Conservation (phyloP, 805 yeast species). For the Monosporozyma aerobia region DNA sequence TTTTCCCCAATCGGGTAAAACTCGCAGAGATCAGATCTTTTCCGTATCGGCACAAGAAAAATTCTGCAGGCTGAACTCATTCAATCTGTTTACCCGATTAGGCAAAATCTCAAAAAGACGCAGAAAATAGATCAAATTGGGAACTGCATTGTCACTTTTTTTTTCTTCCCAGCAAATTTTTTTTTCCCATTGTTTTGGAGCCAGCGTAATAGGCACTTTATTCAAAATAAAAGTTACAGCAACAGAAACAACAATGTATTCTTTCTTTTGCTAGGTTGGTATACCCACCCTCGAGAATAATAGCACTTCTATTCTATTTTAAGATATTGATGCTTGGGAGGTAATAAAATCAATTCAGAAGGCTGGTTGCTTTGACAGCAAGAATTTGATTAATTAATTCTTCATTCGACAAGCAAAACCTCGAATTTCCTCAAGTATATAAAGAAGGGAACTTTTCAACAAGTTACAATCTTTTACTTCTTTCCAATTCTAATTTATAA, state of each 20-base stretch:
- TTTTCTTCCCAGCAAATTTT: too few relatives aligned
- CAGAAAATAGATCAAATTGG: background rate
- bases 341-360: background rate
- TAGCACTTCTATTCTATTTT: too few relatives aligned
- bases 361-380: background rate
- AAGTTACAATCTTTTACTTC: background rate
- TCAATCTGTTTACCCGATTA: background rate
- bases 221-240: too few relatives aligned
- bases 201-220: too few relatives aligned
- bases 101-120: background rate
- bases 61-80: background rate
- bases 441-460: background rate
- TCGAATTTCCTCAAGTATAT: background rate
- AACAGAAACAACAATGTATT: too few relatives aligned
- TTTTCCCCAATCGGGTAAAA: background rate
- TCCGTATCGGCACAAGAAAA: background rate
- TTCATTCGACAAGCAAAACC: too few relatives aligned
- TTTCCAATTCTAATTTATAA: background rate
- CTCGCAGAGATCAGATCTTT: background rate
- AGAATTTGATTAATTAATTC: background rate
- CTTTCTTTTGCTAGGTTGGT: too few relatives aligned
- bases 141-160: background rate
- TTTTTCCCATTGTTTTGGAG: too few relatives aligned
- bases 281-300: too few relatives aligned
- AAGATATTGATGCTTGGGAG: too few relatives aligned